phyloP scores from a whole-genome alignment of 2,329 filamentous ascomycete genomes.

The Grosmannia huntii region DNA sequence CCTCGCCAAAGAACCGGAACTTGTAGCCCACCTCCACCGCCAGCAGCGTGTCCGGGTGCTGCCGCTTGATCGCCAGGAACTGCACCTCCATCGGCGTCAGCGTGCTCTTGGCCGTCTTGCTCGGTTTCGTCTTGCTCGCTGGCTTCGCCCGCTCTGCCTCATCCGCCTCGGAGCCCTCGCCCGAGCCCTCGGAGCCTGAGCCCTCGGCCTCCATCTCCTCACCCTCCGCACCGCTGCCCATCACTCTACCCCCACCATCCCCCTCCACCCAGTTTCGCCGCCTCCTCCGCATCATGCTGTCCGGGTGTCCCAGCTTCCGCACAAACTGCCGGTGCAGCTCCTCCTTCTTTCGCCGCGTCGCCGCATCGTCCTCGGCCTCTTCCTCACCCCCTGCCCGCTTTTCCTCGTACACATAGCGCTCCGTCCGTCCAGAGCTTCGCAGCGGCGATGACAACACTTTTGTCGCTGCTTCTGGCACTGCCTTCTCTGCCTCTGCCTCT shows the following conservation, averaged over 20 bases:
- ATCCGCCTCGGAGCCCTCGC: conserved; percentile 84
- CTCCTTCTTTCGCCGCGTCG: conserved; percentile 45
- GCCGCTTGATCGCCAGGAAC: conserved; percentile 84
- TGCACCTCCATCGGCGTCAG: conserved; percentile 92
- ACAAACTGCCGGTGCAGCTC: conserved; percentile 75
- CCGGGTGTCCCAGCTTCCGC: conserved; percentile 75
- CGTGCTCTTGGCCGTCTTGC: conserved; percentile 72
- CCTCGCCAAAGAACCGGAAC: conserved; percentile 92
- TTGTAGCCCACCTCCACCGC: conserved; percentile 97
- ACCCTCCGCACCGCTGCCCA: too few species aligned
- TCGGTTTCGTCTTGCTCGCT: conserved; percentile 35
- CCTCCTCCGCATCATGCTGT: conserved; percentile 57
- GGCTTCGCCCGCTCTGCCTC: conserved; percentile 25
- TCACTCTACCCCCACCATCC: too few species aligned
- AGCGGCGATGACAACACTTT: conserved; percentile 14
- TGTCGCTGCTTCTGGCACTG: neutral
- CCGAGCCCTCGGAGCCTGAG: conserved; percentile 65
- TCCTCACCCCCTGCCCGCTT: conserved; percentile 17
- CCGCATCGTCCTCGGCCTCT: conserved; percentile 23
- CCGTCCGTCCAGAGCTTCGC: conserved; percentile 29
- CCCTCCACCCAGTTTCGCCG: conserved; percentile 32
- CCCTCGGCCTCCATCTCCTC: conserved; percentile 46
- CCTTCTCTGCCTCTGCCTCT: too few species aligned
- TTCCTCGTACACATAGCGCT: conserved; percentile 36
- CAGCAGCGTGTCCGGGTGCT: conserved; percentile 78